Conservation (phyloP, 345 rosid species). For the Eucalyptus viminalis region DNA sequence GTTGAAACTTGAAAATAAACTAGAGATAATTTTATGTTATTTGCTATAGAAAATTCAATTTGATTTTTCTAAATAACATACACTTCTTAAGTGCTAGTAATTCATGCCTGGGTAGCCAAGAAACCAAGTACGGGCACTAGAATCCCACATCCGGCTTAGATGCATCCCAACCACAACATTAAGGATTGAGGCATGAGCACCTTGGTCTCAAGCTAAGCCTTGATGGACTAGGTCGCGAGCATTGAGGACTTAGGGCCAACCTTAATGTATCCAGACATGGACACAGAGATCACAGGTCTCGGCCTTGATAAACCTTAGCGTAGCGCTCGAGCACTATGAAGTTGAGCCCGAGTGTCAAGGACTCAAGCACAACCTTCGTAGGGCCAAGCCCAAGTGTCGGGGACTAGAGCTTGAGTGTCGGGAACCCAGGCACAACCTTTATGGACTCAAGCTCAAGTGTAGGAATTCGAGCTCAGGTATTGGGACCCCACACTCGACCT, state of each 20-base stretch:
- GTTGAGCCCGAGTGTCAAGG: neutral
- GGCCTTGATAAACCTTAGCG: neutral
- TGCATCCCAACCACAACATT: neutral
- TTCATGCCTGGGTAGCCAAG: accelerated
- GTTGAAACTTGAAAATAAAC: neutral
- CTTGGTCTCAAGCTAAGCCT: neutral
- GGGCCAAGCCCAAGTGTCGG: accelerated
- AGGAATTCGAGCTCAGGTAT: accelerated
- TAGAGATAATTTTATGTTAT: no score
- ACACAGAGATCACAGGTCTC: accelerated
- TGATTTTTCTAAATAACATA: no score
- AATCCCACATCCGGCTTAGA: no score
- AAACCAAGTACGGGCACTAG: neutral
- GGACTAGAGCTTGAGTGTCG: neutral
- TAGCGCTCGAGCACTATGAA: neutral
- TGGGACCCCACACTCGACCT: neutral
- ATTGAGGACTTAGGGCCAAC: neutral
- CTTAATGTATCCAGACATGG: accelerated
- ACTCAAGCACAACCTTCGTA: neutral
- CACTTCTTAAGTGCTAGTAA: neutral
- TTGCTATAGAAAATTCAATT: no score
- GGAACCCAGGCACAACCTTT: accelerated
- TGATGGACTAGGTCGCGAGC: neutral
- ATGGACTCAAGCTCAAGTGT: neutral
- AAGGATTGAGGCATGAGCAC: neutral